Percentiles rank a stretch among this genome's conserved stretches.
Evolutionary conservation across 2,329 filamentous ascomycete species (phyloP).

Genomic region (Zymoseptoria crescenta): DNA sequence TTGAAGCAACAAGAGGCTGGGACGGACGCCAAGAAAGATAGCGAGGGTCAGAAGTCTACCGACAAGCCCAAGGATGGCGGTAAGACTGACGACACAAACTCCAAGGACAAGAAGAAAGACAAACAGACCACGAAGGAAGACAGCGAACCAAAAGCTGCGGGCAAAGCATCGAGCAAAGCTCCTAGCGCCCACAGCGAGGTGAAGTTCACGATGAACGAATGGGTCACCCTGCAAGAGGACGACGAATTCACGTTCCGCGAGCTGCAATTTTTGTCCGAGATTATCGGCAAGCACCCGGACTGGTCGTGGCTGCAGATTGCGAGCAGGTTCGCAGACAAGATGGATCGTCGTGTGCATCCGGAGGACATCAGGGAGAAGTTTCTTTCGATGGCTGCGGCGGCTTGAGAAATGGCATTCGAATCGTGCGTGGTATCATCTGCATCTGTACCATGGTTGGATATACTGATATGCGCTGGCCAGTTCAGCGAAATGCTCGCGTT

Average conservation of each 20-base stretch:
- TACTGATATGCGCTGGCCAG: not conserved
- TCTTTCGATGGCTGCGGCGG: conserved; percentile 17
- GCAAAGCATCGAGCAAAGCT: conserved; percentile 9
- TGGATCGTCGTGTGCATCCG: conserved; percentile 38
- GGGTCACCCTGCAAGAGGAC: conserved; percentile 27
- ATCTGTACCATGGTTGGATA: not conserved
- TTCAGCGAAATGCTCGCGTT: not conserved
- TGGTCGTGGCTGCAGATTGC: conserved; percentile 42
- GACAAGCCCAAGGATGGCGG: conserved; percentile 13
- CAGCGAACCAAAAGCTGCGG: conserved; percentile 6
- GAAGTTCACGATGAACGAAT: conserved; percentile 26
- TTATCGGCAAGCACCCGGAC: conserved; percentile 35
- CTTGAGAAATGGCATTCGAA: not conserved
- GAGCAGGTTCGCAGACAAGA: conserved; percentile 43
- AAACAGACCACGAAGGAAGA: conserved; percentile 10
- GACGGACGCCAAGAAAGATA: not conserved
- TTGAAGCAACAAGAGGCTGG: conserved; percentile 2
- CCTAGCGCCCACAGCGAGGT: conserved; percentile 13
- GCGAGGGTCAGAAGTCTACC: conserved; percentile 13
- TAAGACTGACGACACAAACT: conserved; percentile 7
- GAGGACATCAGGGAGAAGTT: conserved; percentile 39
- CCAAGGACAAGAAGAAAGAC: conserved; percentile 15
- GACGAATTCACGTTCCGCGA: conserved; percentile 32
- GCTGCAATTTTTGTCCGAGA: conserved; percentile 35
- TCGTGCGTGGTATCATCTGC: too few species aligned